These are phyloP conservation scores for Pyrenochaeta sp. DNA, from an alignment of 2,329 filamentous ascomycete genomes.

Conservation along the genomic window DNA sequence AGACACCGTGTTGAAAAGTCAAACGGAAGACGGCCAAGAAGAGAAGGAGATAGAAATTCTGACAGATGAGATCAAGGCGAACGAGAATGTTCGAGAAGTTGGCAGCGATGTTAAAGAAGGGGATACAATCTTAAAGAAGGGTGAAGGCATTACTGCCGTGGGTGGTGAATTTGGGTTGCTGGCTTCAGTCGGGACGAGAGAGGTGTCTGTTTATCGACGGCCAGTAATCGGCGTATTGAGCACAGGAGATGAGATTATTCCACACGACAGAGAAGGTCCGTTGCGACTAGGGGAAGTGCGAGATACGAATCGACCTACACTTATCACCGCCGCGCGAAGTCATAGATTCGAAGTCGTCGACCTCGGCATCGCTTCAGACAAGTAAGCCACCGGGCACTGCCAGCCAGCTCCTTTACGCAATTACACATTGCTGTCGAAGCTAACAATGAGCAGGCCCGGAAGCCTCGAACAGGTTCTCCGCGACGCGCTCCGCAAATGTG, in stretches of 20 bases:
- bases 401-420: background rate
- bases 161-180: slow-evolving; percentile 93
- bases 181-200: slow-evolving; percentile 79
- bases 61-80: slow-evolving; percentile 74
- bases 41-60: slow-evolving; percentile 90
- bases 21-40: slow-evolving; percentile 81
- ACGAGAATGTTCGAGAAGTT: slow-evolving; percentile 90
- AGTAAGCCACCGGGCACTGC: slow-evolving; percentile 47
- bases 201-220: slow-evolving; percentile 76
- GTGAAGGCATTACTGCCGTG: slow-evolving; percentile 83
- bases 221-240: slow-evolving; percentile 88
- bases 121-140: slow-evolving; percentile 74
- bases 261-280: slow-evolving; percentile 69
- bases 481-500: slow-evolving; percentile 74
- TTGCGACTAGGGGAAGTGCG: slow-evolving; percentile 84
- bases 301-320: slow-evolving; percentile 89
- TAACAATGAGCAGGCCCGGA: slow-evolving; percentile 60
- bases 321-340: slow-evolving; percentile 78
- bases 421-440: background rate
- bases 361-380: slow-evolving; percentile 83
- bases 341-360: slow-evolving; percentile 84
- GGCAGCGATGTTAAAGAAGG: slow-evolving; percentile 84
- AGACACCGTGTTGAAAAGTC: slow-evolving; percentile 79
- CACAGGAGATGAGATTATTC: slow-evolving; percentile 93
- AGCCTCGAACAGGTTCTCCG: slow-evolving; percentile 81